Evolutionary conservation across 495 filamentous ascomycete genomes (phyloP).

Genomic region (Xylaria longipes): DNA sequence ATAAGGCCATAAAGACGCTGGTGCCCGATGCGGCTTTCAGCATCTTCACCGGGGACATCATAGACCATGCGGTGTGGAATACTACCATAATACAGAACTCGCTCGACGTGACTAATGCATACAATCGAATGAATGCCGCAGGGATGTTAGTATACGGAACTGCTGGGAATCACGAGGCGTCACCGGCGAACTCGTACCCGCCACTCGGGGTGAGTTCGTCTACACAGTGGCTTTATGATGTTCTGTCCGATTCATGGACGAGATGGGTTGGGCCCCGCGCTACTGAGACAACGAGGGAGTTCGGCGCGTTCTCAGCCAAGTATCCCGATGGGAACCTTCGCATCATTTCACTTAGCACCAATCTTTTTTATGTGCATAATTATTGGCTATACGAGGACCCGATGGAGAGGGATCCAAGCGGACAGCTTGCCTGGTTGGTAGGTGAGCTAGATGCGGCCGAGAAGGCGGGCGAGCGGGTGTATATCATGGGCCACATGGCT

Average conservation of each 20-base stretch:
- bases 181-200: constrained; percentile 60
- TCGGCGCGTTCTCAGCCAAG: constrained; percentile 58
- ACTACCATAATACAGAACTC: constrained; percentile 48
- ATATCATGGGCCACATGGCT: constrained; percentile 62
- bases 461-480: constrained; percentile 56
- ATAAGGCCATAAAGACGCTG: constrained; percentile 51
- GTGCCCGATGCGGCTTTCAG: constrained; percentile 49
- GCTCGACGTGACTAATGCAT: constrained; percentile 52
- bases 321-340: constrained; percentile 52
- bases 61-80: constrained; percentile 55
- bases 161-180: constrained; percentile 63
- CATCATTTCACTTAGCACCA: constrained; percentile 64
- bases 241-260: constrained; percentile 54
- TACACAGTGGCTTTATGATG: constrained; percentile 60
- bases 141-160: constrained; percentile 55
- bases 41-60: constrained; percentile 57
- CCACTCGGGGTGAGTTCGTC: constrained; percentile 40
- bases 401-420: constrained; percentile 56
- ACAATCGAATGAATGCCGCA: constrained; percentile 45
- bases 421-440: constrained; percentile 58
- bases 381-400: constrained; percentile 58
- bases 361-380: constrained; percentile 63
- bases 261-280: constrained; percentile 51
- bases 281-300: constrained; percentile 41
- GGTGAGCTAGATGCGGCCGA: constrained; percentile 59